These are phyloP conservation scores for Penicillium psychrosexuale DNA, from an alignment of 2,329 filamentous ascomycete genomes.

Conservation along the genomic window DNA sequence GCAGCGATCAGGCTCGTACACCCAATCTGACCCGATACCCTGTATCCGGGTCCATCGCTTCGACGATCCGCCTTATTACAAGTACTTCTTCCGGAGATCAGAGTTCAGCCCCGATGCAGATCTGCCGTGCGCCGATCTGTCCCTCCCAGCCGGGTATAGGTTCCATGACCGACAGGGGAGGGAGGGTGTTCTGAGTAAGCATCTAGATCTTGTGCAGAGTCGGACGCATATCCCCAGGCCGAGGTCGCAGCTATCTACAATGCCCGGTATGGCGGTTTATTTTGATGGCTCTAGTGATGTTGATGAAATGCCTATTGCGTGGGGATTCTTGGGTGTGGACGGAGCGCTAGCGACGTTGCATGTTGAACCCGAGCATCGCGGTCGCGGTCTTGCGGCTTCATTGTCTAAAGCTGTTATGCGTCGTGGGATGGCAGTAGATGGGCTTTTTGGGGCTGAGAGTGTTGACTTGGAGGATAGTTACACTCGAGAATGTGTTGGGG, in stretches of 20 bases:
- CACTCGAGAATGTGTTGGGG: constrained; percentile 12
- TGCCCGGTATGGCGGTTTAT: constrained; percentile 39
- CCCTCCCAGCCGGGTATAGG: constrained; percentile 33
- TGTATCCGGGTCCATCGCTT: constrained; percentile 29
- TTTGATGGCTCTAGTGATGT: constrained; percentile 1
- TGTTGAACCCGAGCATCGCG: constrained; percentile 43
- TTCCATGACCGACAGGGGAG: constrained; percentile 28
- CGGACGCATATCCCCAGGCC: constrained; percentile 41
- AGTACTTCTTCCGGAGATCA: constrained; percentile 35
- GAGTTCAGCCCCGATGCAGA: constrained; percentile 10
- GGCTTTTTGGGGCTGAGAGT: constrained; percentile 18
- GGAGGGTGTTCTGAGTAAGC: constrained; percentile 26
- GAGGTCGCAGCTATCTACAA: constrained; percentile 28
- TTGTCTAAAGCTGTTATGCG: constrained; percentile 36
- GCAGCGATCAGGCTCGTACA: constrained; percentile 17
- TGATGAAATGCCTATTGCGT: constrained; percentile 37
- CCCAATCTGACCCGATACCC: constrained; percentile 10
- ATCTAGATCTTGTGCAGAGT: constrained; percentile 39
- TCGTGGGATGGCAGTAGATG: constrained; percentile 23
- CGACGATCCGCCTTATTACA: constrained; percentile 33
- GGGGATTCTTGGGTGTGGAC: constrained; percentile 42
- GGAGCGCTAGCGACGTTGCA: constrained; percentile 39
- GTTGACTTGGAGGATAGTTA: constrained; percentile 5
- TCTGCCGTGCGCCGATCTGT: background rate
- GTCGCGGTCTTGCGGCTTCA: constrained; percentile 33